A percentile compares a stretch with the other conserved stretches of the same genome.
Conservation (phyloP, 2,329 filamentous ascomycete genomes). For the Apiospora rasikravindrae region DNA sequence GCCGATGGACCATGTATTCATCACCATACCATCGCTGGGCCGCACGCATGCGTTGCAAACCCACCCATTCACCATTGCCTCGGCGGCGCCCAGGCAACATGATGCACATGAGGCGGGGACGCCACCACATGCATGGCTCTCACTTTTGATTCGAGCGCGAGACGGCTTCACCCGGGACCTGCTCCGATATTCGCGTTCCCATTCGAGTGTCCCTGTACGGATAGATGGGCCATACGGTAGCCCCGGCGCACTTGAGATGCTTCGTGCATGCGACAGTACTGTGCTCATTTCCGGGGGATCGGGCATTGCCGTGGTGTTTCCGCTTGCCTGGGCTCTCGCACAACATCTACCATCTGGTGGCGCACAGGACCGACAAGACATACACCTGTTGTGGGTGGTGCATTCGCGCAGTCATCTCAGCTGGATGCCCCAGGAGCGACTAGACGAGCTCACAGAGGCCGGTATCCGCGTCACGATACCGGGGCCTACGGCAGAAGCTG, state of each 20-base stretch:
- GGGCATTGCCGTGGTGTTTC: slow-evolving; percentile 69
- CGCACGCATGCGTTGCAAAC: slow-evolving; percentile 60
- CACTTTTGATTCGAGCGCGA: slow-evolving; percentile 64
- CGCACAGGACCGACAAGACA: slow-evolving; percentile 35
- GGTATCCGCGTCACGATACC: slow-evolving; percentile 60
- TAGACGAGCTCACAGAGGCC: slow-evolving; percentile 53
- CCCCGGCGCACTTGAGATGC: slow-evolving; percentile 56
- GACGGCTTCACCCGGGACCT: slow-evolving; percentile 64
- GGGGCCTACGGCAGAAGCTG: slow-evolving; percentile 56
- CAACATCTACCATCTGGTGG: slow-evolving; percentile 23
- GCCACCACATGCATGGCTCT: slow-evolving; percentile 54
- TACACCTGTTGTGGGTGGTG: slow-evolving; percentile 65
- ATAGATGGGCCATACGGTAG: slow-evolving; percentile 72
- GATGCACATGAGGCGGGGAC: slow-evolving; percentile 15
- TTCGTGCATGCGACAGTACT: slow-evolving; percentile 53
- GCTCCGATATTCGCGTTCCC: slow-evolving; percentile 53
- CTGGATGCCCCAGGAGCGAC: slow-evolving; percentile 57
- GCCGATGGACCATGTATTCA: slow-evolving; percentile 67
- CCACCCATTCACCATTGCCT: slow-evolving; percentile 72
- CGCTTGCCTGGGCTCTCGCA: slow-evolving; percentile 60
- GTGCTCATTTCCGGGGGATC: slow-evolving; percentile 67
- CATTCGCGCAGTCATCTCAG: slow-evolving; percentile 56
- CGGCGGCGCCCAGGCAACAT: slow-evolving; percentile 52
- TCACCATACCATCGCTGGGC: slow-evolving; percentile 62
- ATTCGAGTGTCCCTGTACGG: slow-evolving; percentile 51